Conservation (phyloP, 2,329 filamentous ascomycete genomes). For the Beauveria rudraprayagi region DNA sequence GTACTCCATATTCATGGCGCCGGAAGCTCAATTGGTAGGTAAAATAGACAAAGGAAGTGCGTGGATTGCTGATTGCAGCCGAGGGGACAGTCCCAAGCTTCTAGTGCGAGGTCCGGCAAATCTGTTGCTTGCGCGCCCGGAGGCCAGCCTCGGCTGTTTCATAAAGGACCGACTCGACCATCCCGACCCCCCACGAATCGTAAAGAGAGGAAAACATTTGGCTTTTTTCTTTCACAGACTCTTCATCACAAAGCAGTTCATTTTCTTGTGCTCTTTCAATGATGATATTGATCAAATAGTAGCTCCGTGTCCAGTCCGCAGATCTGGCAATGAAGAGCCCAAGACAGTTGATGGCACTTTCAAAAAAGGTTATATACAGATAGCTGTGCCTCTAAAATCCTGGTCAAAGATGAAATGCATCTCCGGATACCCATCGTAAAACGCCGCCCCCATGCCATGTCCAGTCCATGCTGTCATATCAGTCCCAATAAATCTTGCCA, state of each 20-base stretch:
- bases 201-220: neutral
- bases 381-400: neutral
- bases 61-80: too few species aligned
- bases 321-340: neutral
- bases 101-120: neutral
- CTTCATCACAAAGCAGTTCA: too few species aligned
- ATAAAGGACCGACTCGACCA: neutral
- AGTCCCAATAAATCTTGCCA: neutral
- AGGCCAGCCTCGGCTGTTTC: neutral
- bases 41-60: neutral
- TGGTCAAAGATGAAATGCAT: neutral
- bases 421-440: neutral
- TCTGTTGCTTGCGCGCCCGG: neutral
- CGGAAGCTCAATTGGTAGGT: neutral
- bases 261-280: neutral
- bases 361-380: neutral
- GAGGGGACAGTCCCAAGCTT: neutral
- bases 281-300: neutral
- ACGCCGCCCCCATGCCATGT: conserved; percentile 2
- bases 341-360: neutral
- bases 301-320: neutral
- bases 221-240: neutral
- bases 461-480: neutral
- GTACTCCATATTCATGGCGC: neutral
- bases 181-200: neutral